These are phyloP conservation scores for Galerina marginata DNA, from an alignment of 768 basidiomycete genomes.

Conservation along the genomic window DNA sequence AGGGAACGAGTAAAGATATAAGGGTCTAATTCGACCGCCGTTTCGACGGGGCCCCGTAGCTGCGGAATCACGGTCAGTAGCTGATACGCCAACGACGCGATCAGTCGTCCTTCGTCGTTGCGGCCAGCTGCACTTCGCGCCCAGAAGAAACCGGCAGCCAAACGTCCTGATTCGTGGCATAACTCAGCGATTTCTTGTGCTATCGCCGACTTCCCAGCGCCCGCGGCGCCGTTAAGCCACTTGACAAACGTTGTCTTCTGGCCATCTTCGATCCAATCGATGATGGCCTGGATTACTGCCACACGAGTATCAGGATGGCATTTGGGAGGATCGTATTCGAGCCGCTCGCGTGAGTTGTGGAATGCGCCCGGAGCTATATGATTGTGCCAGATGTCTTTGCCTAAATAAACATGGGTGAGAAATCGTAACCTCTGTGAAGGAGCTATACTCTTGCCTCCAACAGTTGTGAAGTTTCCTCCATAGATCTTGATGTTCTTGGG, in stretches of 20 bases:
- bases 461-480: too few species aligned
- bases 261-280: slow-evolving; percentile 9
- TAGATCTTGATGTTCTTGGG: too few species aligned
- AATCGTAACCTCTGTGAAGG: too few species aligned
- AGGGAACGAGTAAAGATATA: not conserved
- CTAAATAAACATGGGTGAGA: too few species aligned
- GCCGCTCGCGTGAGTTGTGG: slow-evolving; percentile 7
- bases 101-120: not conserved
- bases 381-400: too few species aligned
- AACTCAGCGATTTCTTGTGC: slow-evolving; percentile 14
- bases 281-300: slow-evolving; percentile 8
- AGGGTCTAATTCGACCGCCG: slow-evolving; percentile 6
- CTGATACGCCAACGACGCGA: slow-evolving; percentile 18
- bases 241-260: slow-evolving; percentile 5
- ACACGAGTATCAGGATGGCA: slow-evolving; percentile 21
- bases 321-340: slow-evolving; percentile 4
- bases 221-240: slow-evolving; percentile 22
- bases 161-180: not conserved
- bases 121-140: not conserved
- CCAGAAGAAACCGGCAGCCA: slow-evolving; percentile 20
- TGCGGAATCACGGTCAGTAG: not conserved
- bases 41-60: not conserved
- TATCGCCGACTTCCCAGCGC: slow-evolving; percentile 24
- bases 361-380: not conserved
- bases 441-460: too few species aligned